A percentile compares a stretch with the other conserved stretches of the same genome.
Conservation (phyloP, 352 stramenopile species). For the Globisporangium alternatum region DNA sequence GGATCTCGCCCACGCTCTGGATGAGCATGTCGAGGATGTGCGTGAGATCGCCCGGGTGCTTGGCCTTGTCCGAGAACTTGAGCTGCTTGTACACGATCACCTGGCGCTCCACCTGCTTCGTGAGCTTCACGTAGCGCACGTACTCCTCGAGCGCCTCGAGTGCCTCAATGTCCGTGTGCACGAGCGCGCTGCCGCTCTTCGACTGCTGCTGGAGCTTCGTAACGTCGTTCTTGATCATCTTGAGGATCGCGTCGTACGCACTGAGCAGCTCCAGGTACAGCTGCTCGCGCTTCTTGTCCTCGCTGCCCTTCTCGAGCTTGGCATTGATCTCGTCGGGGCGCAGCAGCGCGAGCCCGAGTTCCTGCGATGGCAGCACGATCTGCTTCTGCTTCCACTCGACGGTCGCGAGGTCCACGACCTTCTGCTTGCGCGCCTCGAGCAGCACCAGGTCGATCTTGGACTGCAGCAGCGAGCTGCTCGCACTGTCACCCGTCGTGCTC, state of each 20-base stretch:
- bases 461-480: slow-evolving; percentile 71
- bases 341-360: slow-evolving; percentile 64
- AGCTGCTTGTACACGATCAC: slow-evolving; percentile 66
- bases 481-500: slow-evolving; percentile 59
- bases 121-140: slow-evolving; percentile 67
- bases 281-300: slow-evolving; percentile 70
- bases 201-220: slow-evolving; percentile 69
- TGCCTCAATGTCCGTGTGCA: slow-evolving; percentile 71
- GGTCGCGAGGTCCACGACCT: slow-evolving; percentile 75
- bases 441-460: slow-evolving; percentile 85
- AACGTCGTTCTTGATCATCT: slow-evolving; percentile 64
- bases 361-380: slow-evolving; percentile 65
- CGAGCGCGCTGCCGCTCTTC: slow-evolving; percentile 68
- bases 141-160: slow-evolving; percentile 71
- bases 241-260: slow-evolving; percentile 65
- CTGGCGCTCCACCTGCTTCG: slow-evolving; percentile 67
- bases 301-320: slow-evolving; percentile 52
- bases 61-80: slow-evolving; percentile 38
- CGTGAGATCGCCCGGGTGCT: slow-evolving; percentile 59
- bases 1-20: slow-evolving; percentile 76
- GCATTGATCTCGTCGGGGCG: slow-evolving; percentile 67
- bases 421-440: slow-evolving; percentile 81
- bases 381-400: slow-evolving; percentile 82
- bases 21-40: slow-evolving; percentile 85
- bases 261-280: slow-evolving; percentile 73